Conservation (phyloP, 345 rosid genomes). For the Lumnitzera racemosa region DNA sequence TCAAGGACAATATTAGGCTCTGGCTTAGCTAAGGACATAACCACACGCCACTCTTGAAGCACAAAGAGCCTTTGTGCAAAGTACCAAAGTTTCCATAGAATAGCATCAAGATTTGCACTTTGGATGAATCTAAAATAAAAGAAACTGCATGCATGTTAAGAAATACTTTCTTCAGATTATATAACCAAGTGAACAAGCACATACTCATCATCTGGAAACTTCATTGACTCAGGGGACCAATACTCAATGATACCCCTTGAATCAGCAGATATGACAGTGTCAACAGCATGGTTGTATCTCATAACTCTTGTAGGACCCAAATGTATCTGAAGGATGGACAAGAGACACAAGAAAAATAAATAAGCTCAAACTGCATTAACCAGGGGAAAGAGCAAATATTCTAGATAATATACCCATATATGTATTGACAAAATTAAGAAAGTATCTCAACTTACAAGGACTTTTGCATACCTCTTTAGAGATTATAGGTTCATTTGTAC, state of each 20-base stretch:
- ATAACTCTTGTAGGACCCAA: slow-evolving; percentile 57
- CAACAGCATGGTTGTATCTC: slow-evolving; percentile 67
- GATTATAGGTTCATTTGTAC: slow-evolving; percentile 65
- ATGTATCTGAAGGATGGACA: slow-evolving; percentile 40
- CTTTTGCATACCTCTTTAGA: slow-evolving; percentile 49
- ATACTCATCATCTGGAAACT: slow-evolving; percentile 84
- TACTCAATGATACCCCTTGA: slow-evolving; percentile 81
- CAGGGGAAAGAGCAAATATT: neutral
- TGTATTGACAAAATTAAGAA: too few relatives aligned
- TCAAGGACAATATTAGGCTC: too few relatives aligned
- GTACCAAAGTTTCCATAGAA: too few relatives aligned
- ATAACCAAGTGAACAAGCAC: slow-evolving; percentile 17
- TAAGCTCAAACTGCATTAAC: neutral
- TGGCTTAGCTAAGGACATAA: too few relatives aligned
- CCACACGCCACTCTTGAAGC: too few relatives aligned
- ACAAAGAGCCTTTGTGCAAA: too few relatives aligned
- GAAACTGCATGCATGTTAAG: neutral
- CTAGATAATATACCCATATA: too few relatives aligned
- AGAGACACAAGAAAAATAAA: neutral
- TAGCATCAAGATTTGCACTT: too few relatives aligned
- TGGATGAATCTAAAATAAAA: too few relatives aligned
- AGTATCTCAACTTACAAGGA: neutral
- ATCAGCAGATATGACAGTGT: slow-evolving; percentile 82
- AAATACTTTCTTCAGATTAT: neutral
- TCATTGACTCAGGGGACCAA: slow-evolving; percentile 68